These are phyloP conservation scores for Silene vulgaris DNA, from an alignment of 179 eudicot species.

Conservation along the genomic window DNA sequence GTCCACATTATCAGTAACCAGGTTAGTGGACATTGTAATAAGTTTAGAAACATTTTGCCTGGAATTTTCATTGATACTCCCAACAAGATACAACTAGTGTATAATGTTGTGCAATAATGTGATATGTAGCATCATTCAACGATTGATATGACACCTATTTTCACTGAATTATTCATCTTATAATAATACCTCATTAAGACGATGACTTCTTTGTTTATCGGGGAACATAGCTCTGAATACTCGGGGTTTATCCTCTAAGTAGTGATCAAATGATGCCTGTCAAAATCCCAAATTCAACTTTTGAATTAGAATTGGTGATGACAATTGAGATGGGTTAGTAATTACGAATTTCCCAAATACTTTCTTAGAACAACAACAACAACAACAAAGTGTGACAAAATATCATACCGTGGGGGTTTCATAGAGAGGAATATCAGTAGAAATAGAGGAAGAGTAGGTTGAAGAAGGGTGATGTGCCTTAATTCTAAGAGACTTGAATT, in stretches of 20 bases:
- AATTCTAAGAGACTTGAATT: constrained; percentile 21
- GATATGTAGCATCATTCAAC: too few species aligned
- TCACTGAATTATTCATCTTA: too few species aligned
- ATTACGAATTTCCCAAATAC: too few species aligned
- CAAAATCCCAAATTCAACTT: background rate
- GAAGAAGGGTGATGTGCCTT: constrained; percentile 37
- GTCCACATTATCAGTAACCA: too few species aligned
- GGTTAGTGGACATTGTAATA: too few species aligned
- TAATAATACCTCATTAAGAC: constrained; percentile 54
- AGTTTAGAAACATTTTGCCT: too few species aligned
- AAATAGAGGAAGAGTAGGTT: constrained; percentile 55
- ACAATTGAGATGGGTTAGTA: too few species aligned
- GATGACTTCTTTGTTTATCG: constrained; percentile 69
- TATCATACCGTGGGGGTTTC: constrained; percentile 54
- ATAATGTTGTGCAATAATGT: too few species aligned
- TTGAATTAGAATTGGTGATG: too few species aligned
- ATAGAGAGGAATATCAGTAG: constrained; percentile 69
- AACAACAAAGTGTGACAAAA: background rate
- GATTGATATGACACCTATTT: too few species aligned
- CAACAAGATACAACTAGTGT: too few species aligned
- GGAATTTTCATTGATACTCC: too few species aligned
- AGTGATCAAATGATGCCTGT: constrained; percentile 88
- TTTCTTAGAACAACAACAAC: background rate
- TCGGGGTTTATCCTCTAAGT: constrained; percentile 78
- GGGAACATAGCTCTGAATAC: constrained; percentile 83